Conservation (phyloP, 306 rosid species). For the Hippophae gyantsensis region DNA sequence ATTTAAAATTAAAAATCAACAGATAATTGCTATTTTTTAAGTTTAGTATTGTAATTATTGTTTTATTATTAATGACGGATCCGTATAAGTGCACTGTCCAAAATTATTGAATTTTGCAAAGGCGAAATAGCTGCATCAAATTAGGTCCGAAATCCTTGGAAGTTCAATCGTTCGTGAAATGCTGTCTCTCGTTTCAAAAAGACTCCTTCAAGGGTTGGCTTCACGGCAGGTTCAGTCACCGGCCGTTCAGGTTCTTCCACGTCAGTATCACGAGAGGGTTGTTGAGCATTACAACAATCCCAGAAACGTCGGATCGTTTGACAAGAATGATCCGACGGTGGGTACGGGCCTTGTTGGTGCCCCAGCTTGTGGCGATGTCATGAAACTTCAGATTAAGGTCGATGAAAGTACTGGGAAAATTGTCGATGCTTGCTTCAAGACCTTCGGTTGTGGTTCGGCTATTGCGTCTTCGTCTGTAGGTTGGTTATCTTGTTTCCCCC, state of each 20-base stretch:
- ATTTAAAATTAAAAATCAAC: too few species aligned
- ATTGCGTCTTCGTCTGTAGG: constrained; percentile 91
- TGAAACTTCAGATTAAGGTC: constrained; percentile 89
- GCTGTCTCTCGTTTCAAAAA: constrained; percentile 48
- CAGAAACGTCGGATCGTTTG: constrained; percentile 74
- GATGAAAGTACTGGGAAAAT: constrained; percentile 60
- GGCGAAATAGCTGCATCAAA: too few species aligned
- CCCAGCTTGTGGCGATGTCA: constrained; percentile 86
- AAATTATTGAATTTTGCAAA: too few species aligned
- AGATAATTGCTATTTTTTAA: too few species aligned
- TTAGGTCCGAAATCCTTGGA: neutral
- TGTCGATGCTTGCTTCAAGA: constrained; percentile 80
- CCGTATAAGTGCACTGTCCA: too few species aligned
- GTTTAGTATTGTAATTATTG: too few species aligned
- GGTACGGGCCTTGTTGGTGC: constrained; percentile 92
- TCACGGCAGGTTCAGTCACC: constrained; percentile 24
- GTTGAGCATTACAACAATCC: constrained; percentile 86
- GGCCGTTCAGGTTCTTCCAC: constrained; percentile 33
- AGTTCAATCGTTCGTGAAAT: constrained; percentile 11
- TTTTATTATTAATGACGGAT: too few species aligned
- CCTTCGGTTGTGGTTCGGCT: constrained; percentile 89
- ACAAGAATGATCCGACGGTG: constrained; percentile 67
- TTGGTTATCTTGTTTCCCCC: constrained; percentile 14
- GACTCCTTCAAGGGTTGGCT: constrained; percentile 34
- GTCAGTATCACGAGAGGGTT: constrained; percentile 74